These are phyloP conservation scores for Priceomyces castillae DNA, from an alignment of 805 yeast species.

Conservation along the genomic window DNA sequence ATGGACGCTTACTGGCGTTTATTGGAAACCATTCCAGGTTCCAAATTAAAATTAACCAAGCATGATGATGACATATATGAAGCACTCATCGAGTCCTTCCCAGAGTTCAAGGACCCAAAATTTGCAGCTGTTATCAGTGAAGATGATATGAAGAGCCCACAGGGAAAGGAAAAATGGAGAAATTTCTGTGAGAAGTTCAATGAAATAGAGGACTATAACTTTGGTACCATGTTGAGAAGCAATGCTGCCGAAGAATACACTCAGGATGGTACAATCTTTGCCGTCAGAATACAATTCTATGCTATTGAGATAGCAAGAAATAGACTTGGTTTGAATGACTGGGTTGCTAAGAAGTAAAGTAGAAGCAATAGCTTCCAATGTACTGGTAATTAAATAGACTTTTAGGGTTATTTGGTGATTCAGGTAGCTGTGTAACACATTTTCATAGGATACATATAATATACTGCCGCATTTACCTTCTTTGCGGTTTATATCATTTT, in stretches of 20 bases:
- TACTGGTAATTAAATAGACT: too few species aligned
- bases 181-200: slow-evolving; percentile 79
- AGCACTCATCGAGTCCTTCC: slow-evolving; percentile 66
- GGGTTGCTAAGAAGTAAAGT: slow-evolving; percentile 47
- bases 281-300: slow-evolving; percentile 89
- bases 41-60: slow-evolving; percentile 68
- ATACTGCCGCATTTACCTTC: too few species aligned
- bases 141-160: slow-evolving; percentile 73
- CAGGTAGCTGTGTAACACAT: too few species aligned
- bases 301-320: slow-evolving; percentile 95
- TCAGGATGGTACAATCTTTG: slow-evolving; percentile 83
- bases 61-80: slow-evolving; percentile 69
- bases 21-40: slow-evolving; percentile 71
- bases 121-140: slow-evolving; percentile 62
- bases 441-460: too few species aligned
- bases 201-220: slow-evolving; percentile 85
- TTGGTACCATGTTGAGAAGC: slow-evolving; percentile 89
- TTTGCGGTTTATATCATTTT: too few species aligned
- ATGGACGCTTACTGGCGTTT: slow-evolving; percentile 92
- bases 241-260: slow-evolving; percentile 70
- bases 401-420: too few species aligned
- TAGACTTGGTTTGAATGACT: slow-evolving; percentile 85
- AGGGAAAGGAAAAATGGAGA: slow-evolving; percentile 91
- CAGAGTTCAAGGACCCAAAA: slow-evolving; percentile 72
- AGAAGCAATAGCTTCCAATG: neutral